Evolutionary conservation across 768 basidiomycete species (phyloP).

Genomic region (Pleurotus tuber-regium): DNA sequence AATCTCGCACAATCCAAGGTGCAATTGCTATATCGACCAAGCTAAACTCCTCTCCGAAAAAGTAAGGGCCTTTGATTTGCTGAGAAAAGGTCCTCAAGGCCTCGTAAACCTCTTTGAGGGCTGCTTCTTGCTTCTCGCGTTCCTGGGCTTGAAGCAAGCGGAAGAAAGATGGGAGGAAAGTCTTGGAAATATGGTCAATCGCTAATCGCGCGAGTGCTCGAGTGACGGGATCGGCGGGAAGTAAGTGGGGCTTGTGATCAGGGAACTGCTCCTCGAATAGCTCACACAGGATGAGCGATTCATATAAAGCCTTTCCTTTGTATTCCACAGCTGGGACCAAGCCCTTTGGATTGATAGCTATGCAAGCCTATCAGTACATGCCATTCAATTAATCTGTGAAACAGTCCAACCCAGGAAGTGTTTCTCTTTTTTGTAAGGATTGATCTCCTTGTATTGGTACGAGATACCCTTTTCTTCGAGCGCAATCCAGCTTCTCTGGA

Average conservation of each 20-base stretch:
- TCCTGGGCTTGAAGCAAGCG: slow-evolving; percentile 45
- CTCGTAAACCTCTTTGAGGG: slow-evolving; percentile 26
- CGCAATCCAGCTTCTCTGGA: slow-evolving; percentile 62
- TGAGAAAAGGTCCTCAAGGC: slow-evolving; percentile 29
- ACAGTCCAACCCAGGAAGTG: slow-evolving; percentile 45
- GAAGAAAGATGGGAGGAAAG: slow-evolving; percentile 49
- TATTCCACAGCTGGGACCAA: slow-evolving; percentile 57
- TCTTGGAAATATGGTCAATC: slow-evolving; percentile 55
- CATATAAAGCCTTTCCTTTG: slow-evolving; percentile 59
- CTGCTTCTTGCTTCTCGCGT: slow-evolving; percentile 22
- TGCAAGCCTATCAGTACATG: slow-evolving; percentile 6
- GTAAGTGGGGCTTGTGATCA: slow-evolving; percentile 38
- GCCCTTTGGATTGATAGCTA: slow-evolving; percentile 65
- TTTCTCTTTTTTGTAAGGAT: slow-evolving; percentile 68
- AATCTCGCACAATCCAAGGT: slow-evolving; percentile 52
- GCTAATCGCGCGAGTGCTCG: slow-evolving; percentile 54
- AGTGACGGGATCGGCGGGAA: slow-evolving; percentile 49
- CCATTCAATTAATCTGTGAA: background rate
- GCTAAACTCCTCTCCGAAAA: slow-evolving; percentile 51
- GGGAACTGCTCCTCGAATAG: slow-evolving; percentile 65
- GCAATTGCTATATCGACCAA: slow-evolving; percentile 53
- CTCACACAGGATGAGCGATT: slow-evolving; percentile 62
- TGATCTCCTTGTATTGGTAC: slow-evolving; percentile 66
- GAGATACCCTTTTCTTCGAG: slow-evolving; percentile 65
- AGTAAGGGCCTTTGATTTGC: slow-evolving; percentile 48